phyloP scores from a whole-genome alignment of 371 early-diverging fungal genomes.

The Capillidium heterosporum region DNA sequence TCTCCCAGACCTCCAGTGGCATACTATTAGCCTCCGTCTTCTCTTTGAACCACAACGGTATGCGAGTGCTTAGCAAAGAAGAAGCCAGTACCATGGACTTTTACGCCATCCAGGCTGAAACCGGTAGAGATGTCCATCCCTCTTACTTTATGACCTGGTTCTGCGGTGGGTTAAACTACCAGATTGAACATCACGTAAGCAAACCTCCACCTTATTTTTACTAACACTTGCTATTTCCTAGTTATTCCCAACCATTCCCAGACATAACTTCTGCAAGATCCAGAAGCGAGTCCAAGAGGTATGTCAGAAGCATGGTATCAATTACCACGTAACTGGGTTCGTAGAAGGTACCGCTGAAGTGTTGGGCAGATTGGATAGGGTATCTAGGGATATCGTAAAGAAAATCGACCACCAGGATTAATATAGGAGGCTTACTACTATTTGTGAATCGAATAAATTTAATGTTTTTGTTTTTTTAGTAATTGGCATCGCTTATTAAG shows the following conservation, averaged over 20 bases:
- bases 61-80: conserved; percentile 57
- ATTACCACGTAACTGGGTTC: conserved; percentile 51
- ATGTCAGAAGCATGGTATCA: conserved; percentile 49
- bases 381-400: too few species aligned
- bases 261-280: conserved; percentile 46
- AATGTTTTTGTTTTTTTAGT: too few species aligned
- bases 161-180: conserved; percentile 70
- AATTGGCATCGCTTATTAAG: too few species aligned
- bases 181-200: conserved; percentile 53
- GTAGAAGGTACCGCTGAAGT: conserved; percentile 55
- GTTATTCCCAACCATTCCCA: conserved; percentile 68
- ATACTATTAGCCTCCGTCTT: conserved; percentile 61
- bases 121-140: conserved; percentile 60
- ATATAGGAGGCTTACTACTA: too few species aligned
- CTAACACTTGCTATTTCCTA: conserved; percentile 3
- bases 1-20: conserved; percentile 58
- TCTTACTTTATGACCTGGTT: conserved; percentile 54
- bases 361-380: conserved; percentile 32
- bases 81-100: conserved; percentile 54
- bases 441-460: too few species aligned
- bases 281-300: conserved; percentile 41
- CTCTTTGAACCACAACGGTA: conserved; percentile 76
- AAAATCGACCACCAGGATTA: too few species aligned
- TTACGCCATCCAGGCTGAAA: conserved; percentile 54
- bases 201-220: not conserved